A percentile compares a stretch with the other conserved stretches of the same genome.
These are phyloP conservation scores for Fusarium continuum DNA, from an alignment of 2,329 filamentous ascomycete genomes.

Conservation along the genomic window DNA sequence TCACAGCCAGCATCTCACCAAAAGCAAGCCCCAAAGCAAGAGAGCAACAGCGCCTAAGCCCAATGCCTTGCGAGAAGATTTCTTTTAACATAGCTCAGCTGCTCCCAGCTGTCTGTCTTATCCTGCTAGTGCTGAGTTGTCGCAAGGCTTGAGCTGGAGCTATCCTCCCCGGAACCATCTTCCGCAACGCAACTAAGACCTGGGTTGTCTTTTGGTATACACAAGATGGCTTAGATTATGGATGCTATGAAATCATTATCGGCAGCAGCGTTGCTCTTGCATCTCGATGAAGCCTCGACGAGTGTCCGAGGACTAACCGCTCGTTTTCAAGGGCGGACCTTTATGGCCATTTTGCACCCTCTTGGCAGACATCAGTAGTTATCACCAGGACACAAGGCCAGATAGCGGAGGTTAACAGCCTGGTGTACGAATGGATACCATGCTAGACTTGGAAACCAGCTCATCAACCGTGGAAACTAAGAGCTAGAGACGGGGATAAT, in stretches of 20 bases:
- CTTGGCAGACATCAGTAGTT: conserved; percentile 13
- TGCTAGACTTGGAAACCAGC: neutral
- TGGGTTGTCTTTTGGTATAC: neutral
- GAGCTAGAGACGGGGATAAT: neutral
- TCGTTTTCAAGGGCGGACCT: neutral
- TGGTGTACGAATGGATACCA: conserved; percentile 4
- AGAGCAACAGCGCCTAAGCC: conserved; percentile 9
- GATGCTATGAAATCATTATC: conserved; percentile 28
- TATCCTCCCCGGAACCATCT: neutral
- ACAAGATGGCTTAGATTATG: conserved; percentile 13
- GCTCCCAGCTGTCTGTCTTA: neutral
- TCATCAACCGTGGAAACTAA: neutral
- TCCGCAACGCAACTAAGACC: conserved; percentile 2
- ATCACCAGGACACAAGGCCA: neutral
- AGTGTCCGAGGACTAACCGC: conserved; percentile 1
- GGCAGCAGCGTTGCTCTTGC: neutral
- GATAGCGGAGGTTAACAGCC: neutral
- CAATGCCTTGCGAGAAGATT: neutral
- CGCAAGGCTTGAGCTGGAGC: neutral
- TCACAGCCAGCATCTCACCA: conserved; percentile 1
- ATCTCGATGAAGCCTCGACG: conserved; percentile 16
- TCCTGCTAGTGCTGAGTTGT: conserved; percentile 8
- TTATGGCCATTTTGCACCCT: neutral
- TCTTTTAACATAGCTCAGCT: conserved; percentile 6
- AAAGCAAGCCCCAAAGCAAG: conserved; percentile 1